Conservation (phyloP, 139 green algal species). For the Chlamydomonas asymmetrica region DNA sequence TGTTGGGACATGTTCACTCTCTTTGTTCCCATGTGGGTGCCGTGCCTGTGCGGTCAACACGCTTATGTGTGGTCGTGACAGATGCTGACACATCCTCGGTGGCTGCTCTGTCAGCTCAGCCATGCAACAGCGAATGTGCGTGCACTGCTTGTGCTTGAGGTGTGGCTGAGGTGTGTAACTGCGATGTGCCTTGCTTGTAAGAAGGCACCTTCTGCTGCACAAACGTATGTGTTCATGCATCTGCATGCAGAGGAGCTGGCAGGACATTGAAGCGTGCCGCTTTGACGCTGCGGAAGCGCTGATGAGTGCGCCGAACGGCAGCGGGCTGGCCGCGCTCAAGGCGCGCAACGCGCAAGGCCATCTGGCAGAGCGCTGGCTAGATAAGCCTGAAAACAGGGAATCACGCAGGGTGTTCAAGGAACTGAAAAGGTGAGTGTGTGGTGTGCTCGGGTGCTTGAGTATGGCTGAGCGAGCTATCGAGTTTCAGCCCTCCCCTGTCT, state of each 20-base stretch:
- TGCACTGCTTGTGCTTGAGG: background rate
- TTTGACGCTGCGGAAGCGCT: background rate
- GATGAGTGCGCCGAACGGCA: background rate
- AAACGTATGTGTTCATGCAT: too few species aligned
- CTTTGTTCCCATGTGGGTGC: background rate
- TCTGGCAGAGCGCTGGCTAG: background rate
- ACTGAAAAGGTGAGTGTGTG: background rate
- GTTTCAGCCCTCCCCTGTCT: background rate
- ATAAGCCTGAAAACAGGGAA: background rate
- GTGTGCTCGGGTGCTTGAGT: background rate
- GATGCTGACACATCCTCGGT: background rate
- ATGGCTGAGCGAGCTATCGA: background rate
- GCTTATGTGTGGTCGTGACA: too few species aligned
- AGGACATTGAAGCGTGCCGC: background rate
- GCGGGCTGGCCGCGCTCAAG: background rate
- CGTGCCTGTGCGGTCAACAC: background rate
- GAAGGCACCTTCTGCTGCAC: too few species aligned
- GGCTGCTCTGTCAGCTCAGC: background rate
- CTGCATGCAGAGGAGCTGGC: too few species aligned
- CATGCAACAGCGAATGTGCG: background rate
- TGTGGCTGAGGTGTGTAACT: background rate
- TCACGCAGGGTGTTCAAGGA: background rate
- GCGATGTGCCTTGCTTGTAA: too few species aligned
- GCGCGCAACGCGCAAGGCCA: background rate
- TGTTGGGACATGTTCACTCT: background rate